A percentile compares a stretch with the other conserved stretches of the same genome.
These are phyloP conservation scores for Amniculicola lignicola DNA, from an alignment of 495 filamentous ascomycete genomes.

Conservation along the genomic window DNA sequence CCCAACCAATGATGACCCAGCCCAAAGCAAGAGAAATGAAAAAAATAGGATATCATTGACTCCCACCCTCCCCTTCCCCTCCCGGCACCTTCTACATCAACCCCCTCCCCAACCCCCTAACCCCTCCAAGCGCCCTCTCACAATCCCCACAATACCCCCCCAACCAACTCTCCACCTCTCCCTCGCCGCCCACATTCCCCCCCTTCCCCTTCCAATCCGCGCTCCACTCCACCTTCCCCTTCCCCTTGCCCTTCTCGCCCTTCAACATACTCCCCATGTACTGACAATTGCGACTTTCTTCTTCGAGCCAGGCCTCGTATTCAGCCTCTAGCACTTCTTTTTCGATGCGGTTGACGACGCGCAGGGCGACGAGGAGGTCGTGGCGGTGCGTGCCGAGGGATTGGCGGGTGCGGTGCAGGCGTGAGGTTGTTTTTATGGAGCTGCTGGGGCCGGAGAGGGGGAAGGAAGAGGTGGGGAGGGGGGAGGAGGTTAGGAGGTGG, in stretches of 20 bases:
- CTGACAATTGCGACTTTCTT: conserved; percentile 67
- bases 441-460: conserved; percentile 1
- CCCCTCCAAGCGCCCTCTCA: conserved; percentile 17
- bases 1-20: too few species aligned
- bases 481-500: conserved; percentile 10
- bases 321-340: conserved; percentile 76
- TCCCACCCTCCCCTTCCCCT: too few species aligned
- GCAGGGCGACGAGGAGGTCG: conserved; percentile 84
- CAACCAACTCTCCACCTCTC: conserved; percentile 24
- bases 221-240: conserved; percentile 5
- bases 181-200: background rate
- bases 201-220: background rate
- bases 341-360: conserved; percentile 86
- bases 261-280: conserved; percentile 56
- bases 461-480: background rate
- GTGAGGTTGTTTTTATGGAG: conserved; percentile 37
- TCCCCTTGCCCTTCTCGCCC: background rate
- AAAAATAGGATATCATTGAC: too few species aligned
- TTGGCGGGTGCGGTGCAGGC: conserved; percentile 73
- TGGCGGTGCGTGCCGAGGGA: conserved; percentile 82
- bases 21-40: too few species aligned
- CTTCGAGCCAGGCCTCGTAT: conserved; percentile 85
- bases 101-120: background rate
- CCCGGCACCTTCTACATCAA: too few species aligned
- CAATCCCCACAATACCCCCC: conserved; percentile 32